These are phyloP conservation scores for Purpureocillium takamizusanense DNA, from an alignment of 2,329 filamentous ascomycete genomes.

Conservation along the genomic window DNA sequence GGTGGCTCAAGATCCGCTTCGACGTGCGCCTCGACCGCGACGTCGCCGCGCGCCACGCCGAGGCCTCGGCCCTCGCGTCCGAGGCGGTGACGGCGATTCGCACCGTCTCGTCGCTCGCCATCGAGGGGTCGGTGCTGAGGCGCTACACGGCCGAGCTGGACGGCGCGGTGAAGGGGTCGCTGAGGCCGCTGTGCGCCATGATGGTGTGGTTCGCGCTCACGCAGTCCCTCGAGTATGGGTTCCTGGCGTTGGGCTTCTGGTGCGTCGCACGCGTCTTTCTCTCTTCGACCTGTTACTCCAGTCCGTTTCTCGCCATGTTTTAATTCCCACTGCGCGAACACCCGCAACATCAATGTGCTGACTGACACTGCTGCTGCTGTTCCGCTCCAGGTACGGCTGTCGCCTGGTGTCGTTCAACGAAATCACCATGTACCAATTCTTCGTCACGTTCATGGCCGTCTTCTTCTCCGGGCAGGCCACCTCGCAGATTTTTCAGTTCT, in stretches of 20 bases:
- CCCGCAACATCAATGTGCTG: too few species aligned
- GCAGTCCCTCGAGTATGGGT: constrained; percentile 26
- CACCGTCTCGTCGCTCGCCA: constrained; percentile 31
- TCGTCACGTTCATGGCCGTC: constrained; percentile 42
- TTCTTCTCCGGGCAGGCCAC: constrained; percentile 35
- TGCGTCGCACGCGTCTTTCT: not conserved
- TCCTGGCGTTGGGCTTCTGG: constrained; percentile 33
- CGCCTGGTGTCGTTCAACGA: constrained; percentile 28
- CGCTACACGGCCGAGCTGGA: constrained; percentile 22
- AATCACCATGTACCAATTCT: constrained; percentile 42
- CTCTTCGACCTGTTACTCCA: too few species aligned
- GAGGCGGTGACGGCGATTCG: constrained; percentile 30
- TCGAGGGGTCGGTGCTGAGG: constrained; percentile 24
- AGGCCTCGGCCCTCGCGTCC: constrained; percentile 32
- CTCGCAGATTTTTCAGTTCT: constrained; percentile 33
- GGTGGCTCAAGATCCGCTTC: constrained; percentile 28
- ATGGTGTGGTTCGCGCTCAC: constrained; percentile 28
- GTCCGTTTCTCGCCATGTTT: too few species aligned
- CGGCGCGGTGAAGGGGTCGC: constrained; percentile 17
- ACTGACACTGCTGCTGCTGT: not conserved
- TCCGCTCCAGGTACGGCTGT: constrained; percentile 23
- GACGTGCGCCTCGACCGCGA: constrained; percentile 29
- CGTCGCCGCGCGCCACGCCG: constrained; percentile 22
- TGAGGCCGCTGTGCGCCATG: constrained; percentile 19
- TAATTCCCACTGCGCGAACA: too few species aligned